These are phyloP conservation scores for Zelopaecilomyces penicillatus DNA, from an alignment of 2,329 filamentous ascomycete species.

Conservation along the genomic window DNA sequence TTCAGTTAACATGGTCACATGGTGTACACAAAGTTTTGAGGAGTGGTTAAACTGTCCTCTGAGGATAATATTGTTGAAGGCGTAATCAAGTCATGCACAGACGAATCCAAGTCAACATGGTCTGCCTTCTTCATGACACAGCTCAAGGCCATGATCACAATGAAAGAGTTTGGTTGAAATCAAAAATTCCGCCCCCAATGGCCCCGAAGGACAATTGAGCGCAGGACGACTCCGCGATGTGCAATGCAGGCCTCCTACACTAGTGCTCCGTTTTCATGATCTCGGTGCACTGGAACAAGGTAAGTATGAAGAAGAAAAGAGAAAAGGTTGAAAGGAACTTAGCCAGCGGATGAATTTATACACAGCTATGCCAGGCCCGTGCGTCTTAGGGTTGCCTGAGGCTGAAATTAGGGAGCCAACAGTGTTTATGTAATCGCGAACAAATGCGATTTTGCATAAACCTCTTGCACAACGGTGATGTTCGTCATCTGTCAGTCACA, in stretches of 20 bases:
- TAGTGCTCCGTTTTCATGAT: slow-evolving; percentile 36
- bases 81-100: no score
- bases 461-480: no score
- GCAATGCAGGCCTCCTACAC: slow-evolving; percentile 43
- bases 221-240: slow-evolving; percentile 41
- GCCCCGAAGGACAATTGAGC: slow-evolving; percentile 44
- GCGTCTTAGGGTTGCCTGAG: slow-evolving; percentile 8
- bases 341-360: slow-evolving; percentile 15
- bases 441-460: no score
- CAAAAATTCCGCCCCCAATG: slow-evolving; percentile 44
- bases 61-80: no score
- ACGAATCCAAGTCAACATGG: no score
- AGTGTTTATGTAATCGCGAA: no score
- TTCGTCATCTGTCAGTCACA: no score
- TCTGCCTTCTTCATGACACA: slow-evolving; percentile 35
- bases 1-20: no score
- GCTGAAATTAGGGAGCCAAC: background rate
- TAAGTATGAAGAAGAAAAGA: slow-evolving; percentile 41
- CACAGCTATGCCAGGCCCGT: slow-evolving; percentile 11
- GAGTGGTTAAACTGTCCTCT: no score
- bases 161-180: slow-evolving; percentile 33
- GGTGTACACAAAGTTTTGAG: no score
- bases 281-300: slow-evolving; percentile 35
- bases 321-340: slow-evolving; percentile 12
- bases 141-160: slow-evolving; percentile 29